Evolutionary conservation across 2,329 filamentous ascomycete genomes (phyloP), one percentile per base, ranked within the genome.

Genomic region (Dactylonectria estremocensis): DNA sequence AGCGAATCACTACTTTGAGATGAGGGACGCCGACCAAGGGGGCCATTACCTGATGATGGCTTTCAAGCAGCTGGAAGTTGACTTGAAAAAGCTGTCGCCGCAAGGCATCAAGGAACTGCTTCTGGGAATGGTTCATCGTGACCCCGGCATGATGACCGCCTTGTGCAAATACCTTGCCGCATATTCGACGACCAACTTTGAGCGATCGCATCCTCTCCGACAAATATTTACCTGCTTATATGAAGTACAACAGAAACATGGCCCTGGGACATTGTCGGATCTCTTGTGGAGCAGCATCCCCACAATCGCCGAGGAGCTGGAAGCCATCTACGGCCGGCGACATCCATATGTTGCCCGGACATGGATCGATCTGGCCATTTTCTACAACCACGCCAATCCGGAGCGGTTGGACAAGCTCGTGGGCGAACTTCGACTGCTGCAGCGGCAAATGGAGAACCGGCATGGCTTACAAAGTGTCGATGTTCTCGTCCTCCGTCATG

Each of bases 181-280:
- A 13, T 84, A 82, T 64, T 81, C 83, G 50, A 77, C 81, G 6
- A 84, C 82, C 1, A 83, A 84, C 69, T 77, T 83, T 31, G 83
- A 84, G 60, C 79, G 82, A 37, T 76, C 80, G 4, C 82, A 84
- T 65, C 83, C 83, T 1, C 75, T 84, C 18, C 81, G 83, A 8
- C 80, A 81, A 61, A 83, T 84, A 3, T 84, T 84, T 61, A 78
- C 77, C 14, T 81, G 81, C 46, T 64, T 84, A 24, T 84, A 84
- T 69, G 82, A 84, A 43, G 80, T 84, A 6, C 82, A 84, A 63
- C 83, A 84, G 64, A 84, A 83, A 48, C 83, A 84, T 64, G 83
- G 83, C 2, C 77, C 83, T 8, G 72, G 71, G 3, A 83, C 80
- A 9, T 72, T 84, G n/a, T 84, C 83, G 5, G 82, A 84, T 59